phyloP scores from a whole-genome alignment of 2,329 filamentous ascomycete genomes.

The Malbranchea zuffiana region DNA sequence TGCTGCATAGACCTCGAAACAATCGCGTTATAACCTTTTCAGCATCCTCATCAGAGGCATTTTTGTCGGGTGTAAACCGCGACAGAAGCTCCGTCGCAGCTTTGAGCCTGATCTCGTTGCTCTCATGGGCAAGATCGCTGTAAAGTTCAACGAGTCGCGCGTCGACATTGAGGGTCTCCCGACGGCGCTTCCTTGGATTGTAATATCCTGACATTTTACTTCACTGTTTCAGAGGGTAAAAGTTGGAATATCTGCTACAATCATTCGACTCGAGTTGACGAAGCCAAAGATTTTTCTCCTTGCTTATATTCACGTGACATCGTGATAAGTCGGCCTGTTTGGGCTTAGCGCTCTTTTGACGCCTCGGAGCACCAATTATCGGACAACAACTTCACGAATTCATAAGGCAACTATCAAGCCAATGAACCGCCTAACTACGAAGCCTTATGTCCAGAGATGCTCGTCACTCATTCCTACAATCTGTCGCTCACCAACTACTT shows the following conservation, averaged over 20 bases:
- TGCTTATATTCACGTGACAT: not conserved
- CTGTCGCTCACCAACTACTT: not conserved
- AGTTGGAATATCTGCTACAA: too few species aligned
- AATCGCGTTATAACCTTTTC: slow-evolving; percentile 47
- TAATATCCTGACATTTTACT: slow-evolving; percentile 1
- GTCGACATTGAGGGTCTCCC: slow-evolving; percentile 34
- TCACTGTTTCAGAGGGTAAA: not conserved
- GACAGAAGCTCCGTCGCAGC: slow-evolving; percentile 36
- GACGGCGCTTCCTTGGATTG: slow-evolving; percentile 27
- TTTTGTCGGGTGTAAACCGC: slow-evolving; percentile 34
- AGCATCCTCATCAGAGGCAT: slow-evolving; percentile 32
- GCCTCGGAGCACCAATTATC: not conserved
- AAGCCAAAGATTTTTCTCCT: not conserved
- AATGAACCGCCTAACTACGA: not conserved
- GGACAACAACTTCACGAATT: not conserved
- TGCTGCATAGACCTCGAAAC: slow-evolving; percentile 79
- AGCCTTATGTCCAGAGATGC: not conserved
- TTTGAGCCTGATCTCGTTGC: slow-evolving; percentile 37
- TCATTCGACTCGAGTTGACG: not conserved
- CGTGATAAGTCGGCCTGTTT: not conserved
- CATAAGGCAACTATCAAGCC: too few species aligned
- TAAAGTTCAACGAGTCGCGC: slow-evolving; percentile 39
- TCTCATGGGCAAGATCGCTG: slow-evolving; percentile 38
- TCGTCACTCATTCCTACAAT: not conserved
- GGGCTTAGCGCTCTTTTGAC: not conserved